Percentiles rank a stretch among this genome's conserved stretches.
Conservation (phyloP, 2,329 filamentous ascomycete genomes). For the Trichoderma citrinoviride region DNA sequence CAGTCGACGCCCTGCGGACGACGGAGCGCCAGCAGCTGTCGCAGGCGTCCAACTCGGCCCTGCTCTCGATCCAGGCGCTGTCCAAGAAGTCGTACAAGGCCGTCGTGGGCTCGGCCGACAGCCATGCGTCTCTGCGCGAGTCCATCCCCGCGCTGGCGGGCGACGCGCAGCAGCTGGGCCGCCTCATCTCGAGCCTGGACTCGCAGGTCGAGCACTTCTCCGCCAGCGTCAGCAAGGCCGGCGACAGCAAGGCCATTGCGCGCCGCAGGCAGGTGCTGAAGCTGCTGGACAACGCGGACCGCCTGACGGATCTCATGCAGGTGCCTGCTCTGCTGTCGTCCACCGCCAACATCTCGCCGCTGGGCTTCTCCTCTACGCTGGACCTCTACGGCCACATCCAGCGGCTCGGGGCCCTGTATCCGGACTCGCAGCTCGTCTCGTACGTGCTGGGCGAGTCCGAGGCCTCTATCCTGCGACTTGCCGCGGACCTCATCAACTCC, state of each 20-base stretch:
- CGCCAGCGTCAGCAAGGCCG: slow-evolving; percentile 73
- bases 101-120: slow-evolving; percentile 76
- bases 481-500: slow-evolving; percentile 74
- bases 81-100: slow-evolving; percentile 86
- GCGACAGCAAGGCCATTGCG: slow-evolving; percentile 67
- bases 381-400: slow-evolving; percentile 94
- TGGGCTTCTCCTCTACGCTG: slow-evolving; percentile 83
- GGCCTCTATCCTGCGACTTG: slow-evolving; percentile 83
- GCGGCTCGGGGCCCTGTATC: slow-evolving; percentile 77
- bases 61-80: slow-evolving; percentile 80
- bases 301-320: slow-evolving; percentile 86
- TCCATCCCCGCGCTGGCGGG: slow-evolving; percentile 68
- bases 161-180: slow-evolving; percentile 64
- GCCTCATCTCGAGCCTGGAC: slow-evolving; percentile 76
- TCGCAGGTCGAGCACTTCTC: slow-evolving; percentile 76
- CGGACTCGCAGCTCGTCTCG: slow-evolving; percentile 69
- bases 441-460: slow-evolving; percentile 77
- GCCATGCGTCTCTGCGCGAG: slow-evolving; percentile 69
- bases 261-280: slow-evolving; percentile 76
- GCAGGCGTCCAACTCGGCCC: slow-evolving; percentile 74
- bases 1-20: slow-evolving; percentile 67
- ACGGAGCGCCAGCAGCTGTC: slow-evolving; percentile 77
- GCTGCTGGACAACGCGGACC: slow-evolving; percentile 81
- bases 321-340: slow-evolving; percentile 82
- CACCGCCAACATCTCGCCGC: slow-evolving; percentile 62